Evolutionary conservation across 441 rosid genomes (phyloP).

Genomic region (Pelargonium cotyledonis): DNA sequence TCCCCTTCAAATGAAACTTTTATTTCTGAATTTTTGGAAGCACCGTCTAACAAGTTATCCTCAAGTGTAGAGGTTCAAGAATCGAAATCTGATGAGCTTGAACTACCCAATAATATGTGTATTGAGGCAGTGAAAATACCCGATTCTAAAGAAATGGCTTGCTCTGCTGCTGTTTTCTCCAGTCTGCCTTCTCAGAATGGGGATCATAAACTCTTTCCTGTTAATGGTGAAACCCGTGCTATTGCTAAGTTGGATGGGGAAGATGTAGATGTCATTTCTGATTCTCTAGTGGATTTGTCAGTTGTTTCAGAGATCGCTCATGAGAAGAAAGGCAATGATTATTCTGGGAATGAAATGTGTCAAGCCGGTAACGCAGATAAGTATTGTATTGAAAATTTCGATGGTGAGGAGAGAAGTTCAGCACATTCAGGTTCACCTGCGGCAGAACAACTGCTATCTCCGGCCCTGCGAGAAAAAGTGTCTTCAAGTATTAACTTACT

Average conservation of each 20-base stretch:
- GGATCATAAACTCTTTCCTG: slow-evolving; percentile 21
- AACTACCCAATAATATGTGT: slow-evolving; percentile 24
- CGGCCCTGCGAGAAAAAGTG: slow-evolving; percentile 26
- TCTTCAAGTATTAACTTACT: slow-evolving; percentile 20
- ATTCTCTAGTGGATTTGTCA: slow-evolving; percentile 27
- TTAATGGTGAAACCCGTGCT: slow-evolving; percentile 24
- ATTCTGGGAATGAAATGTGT: slow-evolving; percentile 22
- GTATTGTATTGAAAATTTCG: slow-evolving; percentile 24
- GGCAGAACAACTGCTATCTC: slow-evolving; percentile 25
- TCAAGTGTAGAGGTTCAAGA: slow-evolving; percentile 17
- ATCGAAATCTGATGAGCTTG: slow-evolving; percentile 27
- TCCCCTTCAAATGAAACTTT: slow-evolving; percentile 27
- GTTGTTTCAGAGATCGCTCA: slow-evolving; percentile 25
- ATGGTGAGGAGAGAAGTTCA: slow-evolving; percentile 20
- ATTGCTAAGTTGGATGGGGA: slow-evolving; percentile 28
- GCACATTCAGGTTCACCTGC: slow-evolving; percentile 18
- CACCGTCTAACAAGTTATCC: slow-evolving; percentile 29
- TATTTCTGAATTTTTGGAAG: slow-evolving; percentile 16
- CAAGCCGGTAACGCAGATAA: slow-evolving; percentile 19
- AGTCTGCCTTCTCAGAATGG: slow-evolving; percentile 23
- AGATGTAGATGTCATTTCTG: slow-evolving; percentile 22
- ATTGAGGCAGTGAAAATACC: slow-evolving; percentile 18
- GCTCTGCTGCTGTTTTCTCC: slow-evolving; percentile 24
- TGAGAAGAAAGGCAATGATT: slow-evolving; percentile 29
- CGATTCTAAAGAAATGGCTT: slow-evolving; percentile 24